Evolutionary conservation across 768 basidiomycete species (phyloP).

Genomic region (Termitomyces sp.): DNA sequence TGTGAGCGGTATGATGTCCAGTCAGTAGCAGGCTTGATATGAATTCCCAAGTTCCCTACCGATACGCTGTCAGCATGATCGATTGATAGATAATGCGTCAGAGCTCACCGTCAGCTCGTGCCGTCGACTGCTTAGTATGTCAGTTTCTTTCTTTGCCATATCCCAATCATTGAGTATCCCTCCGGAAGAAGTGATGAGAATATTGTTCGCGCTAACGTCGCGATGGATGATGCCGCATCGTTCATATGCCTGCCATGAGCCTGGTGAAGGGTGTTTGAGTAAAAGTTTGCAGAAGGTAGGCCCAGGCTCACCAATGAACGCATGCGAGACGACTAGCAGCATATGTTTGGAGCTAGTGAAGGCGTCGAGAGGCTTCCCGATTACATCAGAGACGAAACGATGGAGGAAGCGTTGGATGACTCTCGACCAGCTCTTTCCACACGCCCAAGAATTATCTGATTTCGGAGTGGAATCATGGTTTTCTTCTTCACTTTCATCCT

Average conservation of each 20-base stretch:
- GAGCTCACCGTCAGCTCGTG: conserved; percentile 7
- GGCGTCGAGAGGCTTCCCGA: no score
- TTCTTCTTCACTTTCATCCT: no score
- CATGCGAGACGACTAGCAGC: no score
- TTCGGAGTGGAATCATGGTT: no score
- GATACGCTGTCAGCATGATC: not conserved
- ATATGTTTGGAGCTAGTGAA: no score
- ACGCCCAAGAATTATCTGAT: no score
- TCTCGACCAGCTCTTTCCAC: no score
- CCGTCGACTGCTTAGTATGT: not conserved
- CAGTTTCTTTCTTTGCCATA: conserved; percentile 1
- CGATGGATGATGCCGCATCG: conserved; percentile 4
- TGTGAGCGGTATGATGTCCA: not conserved
- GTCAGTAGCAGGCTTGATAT: not conserved
- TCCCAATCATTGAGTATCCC: conserved; percentile 10
- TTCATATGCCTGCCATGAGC: conserved; percentile 4
- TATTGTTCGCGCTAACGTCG: conserved; percentile 7
- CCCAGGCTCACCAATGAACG: no score
- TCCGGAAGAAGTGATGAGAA: conserved; percentile 1
- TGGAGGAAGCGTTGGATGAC: no score
- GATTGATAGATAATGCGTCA: not conserved
- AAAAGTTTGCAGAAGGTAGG: no score
- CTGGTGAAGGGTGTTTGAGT: no score
- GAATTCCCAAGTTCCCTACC: conserved; percentile 1
- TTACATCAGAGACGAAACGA: no score